Base-by-base conservation (phyloP, 2,329 filamentous ascomycete species). In the Didymella pinodella region DNA sequence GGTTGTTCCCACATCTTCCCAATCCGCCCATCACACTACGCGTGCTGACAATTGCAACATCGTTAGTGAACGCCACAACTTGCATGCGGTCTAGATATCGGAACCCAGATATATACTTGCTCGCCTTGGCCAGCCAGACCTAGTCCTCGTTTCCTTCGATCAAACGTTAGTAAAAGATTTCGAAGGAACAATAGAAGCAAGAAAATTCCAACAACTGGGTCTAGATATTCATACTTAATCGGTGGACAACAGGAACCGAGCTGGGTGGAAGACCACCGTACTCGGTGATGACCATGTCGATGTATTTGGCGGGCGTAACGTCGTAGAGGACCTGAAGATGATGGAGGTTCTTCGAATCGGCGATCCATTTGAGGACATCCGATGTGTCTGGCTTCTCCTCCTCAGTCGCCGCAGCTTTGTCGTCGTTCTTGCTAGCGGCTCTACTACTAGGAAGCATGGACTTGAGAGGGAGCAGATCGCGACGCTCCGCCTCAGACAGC, bases 261-360 rank as follows among this genome's bases (percentile, higher is more conserved):
- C 90, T 93, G 0, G 93, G 91, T 49, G 93, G 91, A 63, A 96
- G 85, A 70, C 88, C 91, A 41, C 94, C 95, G 74, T 94, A 88
- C 79, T 99, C 95, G 3, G 93, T 97, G 48, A 98, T 88, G 40
- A 99, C 89, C 77, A 93, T 90, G 38, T 91, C 89, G 65, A 98
- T 88, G 71, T 92, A 93, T 69, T 92, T 90, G 4, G 92, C 91
- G 14, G 90, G 90, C 0, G 95, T 99, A 47, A 94, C 91, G 76
- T 99, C 95, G 73, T 96, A 97, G 78, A 98, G 87, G 60, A 97
- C 84, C 72, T 90, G 90, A 62, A 89, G 78, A 38, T 90, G 80
- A 71, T 89, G 86, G 57, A 90, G 74, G 56, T 66, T 79, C 68
- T 69, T 68, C 31, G 67, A 68, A 32, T 69, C 73, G 28, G 68